Conservation (phyloP, 202 grass and related monocot genomes). For the Schoenoplectus tabernaemontani region DNA sequence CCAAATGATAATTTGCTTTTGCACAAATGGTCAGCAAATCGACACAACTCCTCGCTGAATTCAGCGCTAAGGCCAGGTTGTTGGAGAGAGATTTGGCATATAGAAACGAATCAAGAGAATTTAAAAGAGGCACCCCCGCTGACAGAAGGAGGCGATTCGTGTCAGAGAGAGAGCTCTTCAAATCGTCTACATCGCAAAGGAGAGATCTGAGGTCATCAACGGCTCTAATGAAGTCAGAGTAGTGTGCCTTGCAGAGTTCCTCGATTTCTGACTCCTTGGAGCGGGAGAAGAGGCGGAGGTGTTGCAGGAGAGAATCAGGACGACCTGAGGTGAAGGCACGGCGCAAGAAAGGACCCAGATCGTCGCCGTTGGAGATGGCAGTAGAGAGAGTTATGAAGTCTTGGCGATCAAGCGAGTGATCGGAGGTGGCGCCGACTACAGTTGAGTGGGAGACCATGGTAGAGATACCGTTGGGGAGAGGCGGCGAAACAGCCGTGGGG, state of each 20-base stretch:
- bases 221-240: conserved; percentile 84
- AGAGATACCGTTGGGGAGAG: conserved; percentile 23
- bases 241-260: conserved; percentile 87
- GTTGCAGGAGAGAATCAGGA: conserved; percentile 53
- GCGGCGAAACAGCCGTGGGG: not conserved
- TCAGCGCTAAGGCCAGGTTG: conserved; percentile 63
- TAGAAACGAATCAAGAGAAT: conserved; percentile 73
- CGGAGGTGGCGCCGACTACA: conserved; percentile 22
- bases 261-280: conserved; percentile 90
- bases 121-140: conserved; percentile 59
- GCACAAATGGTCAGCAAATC: conserved; percentile 61
- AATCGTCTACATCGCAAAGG: conserved; percentile 69
- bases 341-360: conserved; percentile 76
- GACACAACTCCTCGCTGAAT: conserved; percentile 50
- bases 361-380: conserved; percentile 69
- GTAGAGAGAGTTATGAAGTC: conserved; percentile 51
- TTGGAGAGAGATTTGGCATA: conserved; percentile 53
- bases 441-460: conserved; percentile 41
- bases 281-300: conserved; percentile 47
- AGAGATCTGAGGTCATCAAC: conserved; percentile 94
- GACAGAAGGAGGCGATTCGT: conserved; percentile 66
- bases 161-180: conserved; percentile 70
- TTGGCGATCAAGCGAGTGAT: not conserved
- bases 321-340: conserved; percentile 61
- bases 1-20: conserved; percentile 66